Conservation (phyloP, 306 rosid species). For the Datisca glomerata region DNA sequence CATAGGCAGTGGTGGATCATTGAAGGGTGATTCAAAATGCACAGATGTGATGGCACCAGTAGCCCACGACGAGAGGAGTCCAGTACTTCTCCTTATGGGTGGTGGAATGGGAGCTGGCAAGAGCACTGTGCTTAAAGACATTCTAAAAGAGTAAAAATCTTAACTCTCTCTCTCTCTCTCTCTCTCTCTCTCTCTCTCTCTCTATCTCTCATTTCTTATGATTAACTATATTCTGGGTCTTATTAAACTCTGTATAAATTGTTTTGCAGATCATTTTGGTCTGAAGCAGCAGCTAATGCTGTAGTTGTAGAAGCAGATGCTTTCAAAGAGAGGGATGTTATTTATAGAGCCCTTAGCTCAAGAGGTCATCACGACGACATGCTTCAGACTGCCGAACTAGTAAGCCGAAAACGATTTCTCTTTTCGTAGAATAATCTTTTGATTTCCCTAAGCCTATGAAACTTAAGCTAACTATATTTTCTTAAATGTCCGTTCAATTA, state of each 20-base stretch:
- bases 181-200: background rate
- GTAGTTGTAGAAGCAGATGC: conserved; percentile 96
- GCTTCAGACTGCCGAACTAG: conserved; percentile 80
- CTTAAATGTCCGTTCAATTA: no score
- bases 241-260: background rate
- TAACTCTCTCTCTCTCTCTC: background rate
- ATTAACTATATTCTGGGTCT: no score
- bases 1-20: conserved; percentile 21
- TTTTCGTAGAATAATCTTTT: background rate
- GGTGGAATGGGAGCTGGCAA: conserved; percentile 99
- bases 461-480: no score
- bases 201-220: no score
- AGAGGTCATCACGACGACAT: conserved; percentile 68
- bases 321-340: conserved; percentile 73
- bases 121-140: conserved; percentile 83
- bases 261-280: conserved; percentile 62
- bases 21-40: conserved; percentile 21
- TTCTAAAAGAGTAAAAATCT: conserved; percentile 42
- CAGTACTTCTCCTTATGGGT: conserved; percentile 80
- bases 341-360: conserved; percentile 55
- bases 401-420: conserved; percentile 7
- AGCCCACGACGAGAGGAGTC: conserved; percentile 52
- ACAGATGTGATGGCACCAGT: conserved; percentile 39
- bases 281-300: conserved; percentile 35
- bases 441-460: no score